phyloP scores from a whole-genome alignment of 768 basidiomycete genomes.

The Termitomyces sp. region DNA sequence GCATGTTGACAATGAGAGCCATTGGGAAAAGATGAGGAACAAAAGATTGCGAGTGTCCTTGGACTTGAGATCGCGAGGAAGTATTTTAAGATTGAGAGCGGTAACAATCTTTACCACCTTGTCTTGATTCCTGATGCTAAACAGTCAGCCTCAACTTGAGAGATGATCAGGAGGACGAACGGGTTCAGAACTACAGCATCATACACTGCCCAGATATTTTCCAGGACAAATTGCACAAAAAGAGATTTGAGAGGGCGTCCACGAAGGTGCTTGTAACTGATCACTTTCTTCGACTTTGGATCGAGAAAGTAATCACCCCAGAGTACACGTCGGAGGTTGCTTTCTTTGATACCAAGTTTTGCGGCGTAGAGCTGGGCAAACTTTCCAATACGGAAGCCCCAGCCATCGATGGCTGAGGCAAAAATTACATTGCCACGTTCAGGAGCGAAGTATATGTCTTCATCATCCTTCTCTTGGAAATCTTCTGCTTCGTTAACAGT shows the following conservation, averaged over 20 bases:
- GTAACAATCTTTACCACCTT: constrained; percentile 87
- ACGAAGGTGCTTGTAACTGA: constrained; percentile 85
- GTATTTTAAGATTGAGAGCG: constrained; percentile 77
- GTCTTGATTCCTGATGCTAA: constrained; percentile 68
- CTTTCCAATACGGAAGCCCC: constrained; percentile 93
- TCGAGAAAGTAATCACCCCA: constrained; percentile 99
- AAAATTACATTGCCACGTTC: constrained; percentile 96
- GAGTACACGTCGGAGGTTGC: constrained; percentile 77
- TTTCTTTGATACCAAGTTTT: constrained; percentile 89
- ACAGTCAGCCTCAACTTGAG: constrained; percentile 12
- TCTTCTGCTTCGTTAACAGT: constrained; percentile 56
- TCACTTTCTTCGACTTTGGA: constrained; percentile 90
- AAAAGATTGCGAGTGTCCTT: constrained; percentile 87
- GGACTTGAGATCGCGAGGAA: constrained; percentile 84
- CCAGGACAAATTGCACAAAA: constrained; percentile 95
- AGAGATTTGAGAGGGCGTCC: constrained; percentile 89
- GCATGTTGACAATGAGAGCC: constrained; percentile 92
- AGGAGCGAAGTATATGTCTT: constrained; percentile 96
- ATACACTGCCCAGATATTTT: constrained; percentile 97
- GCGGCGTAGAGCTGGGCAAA: constrained; percentile 91
- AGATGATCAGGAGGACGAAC: constrained; percentile 47
- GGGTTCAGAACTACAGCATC: constrained; percentile 85
- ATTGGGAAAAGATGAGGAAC: constrained; percentile 87
- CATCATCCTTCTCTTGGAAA: constrained; percentile 95
- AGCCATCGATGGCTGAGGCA: constrained; percentile 93